Evolutionary conservation across 2,329 filamentous ascomycete genomes (phyloP).

Genomic region (Mycosphaerella sp.): DNA sequence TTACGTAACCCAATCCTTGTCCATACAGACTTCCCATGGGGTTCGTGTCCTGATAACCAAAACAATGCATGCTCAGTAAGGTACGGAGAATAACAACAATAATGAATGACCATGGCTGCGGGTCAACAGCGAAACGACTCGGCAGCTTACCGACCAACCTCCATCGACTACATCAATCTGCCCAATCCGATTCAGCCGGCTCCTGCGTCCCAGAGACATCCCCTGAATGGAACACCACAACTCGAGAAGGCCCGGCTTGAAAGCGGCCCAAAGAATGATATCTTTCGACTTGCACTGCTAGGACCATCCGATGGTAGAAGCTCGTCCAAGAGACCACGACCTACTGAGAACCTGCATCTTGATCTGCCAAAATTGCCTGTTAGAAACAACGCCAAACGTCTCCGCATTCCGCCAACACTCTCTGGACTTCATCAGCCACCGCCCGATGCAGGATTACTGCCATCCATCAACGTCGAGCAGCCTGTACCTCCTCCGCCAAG

Average conservation of each 20-base stretch:
- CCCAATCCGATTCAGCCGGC: constrained; percentile 36
- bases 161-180: constrained; percentile 33
- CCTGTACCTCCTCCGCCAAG: constrained; percentile 17
- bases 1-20: too few relatives aligned
- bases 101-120: constrained; percentile 10
- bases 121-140: constrained; percentile 11
- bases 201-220: constrained; percentile 31
- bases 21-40: too few relatives aligned
- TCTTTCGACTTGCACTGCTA: constrained; percentile 25
- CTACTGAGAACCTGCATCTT: constrained; percentile 17
- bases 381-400: constrained; percentile 29
- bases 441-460: constrained; percentile 55
- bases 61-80: too few relatives aligned
- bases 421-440: constrained; percentile 60
- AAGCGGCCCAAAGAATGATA: constrained; percentile 24
- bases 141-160: constrained; percentile 26
- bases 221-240: constrained; percentile 29
- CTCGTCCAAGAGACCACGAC: constrained; percentile 27
- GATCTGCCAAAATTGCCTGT: constrained; percentile 37
- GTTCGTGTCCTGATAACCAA: too few relatives aligned
- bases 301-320: constrained; percentile 29
- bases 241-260: constrained; percentile 26
- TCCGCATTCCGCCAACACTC: constrained; percentile 45
- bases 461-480: constrained; percentile 47
- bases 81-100: too few relatives aligned